phyloP scores from a whole-genome alignment of 345 rosid species.

The Acer campestre region DNA sequence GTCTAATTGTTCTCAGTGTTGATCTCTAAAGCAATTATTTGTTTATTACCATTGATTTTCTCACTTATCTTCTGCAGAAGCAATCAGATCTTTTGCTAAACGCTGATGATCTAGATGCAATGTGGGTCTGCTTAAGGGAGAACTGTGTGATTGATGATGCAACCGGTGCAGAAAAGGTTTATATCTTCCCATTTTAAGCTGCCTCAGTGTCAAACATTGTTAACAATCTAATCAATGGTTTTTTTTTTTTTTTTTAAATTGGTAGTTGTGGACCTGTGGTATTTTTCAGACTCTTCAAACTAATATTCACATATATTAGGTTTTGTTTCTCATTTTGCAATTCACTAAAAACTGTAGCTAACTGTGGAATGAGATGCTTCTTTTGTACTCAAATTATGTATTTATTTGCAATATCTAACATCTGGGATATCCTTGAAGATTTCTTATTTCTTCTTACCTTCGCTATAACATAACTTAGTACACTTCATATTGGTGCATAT shows the following conservation, averaged over 20 bases:
- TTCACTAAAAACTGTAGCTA: background rate
- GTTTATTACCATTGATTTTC: slow-evolving; percentile 6
- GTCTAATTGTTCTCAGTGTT: background rate
- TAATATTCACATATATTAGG: background rate
- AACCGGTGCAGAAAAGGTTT: slow-evolving; percentile 98
- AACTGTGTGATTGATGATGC: slow-evolving; percentile 99
- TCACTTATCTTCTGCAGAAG: slow-evolving; percentile 60
- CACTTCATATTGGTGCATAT: background rate
- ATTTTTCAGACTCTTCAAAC: background rate
- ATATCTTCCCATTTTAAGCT: background rate
- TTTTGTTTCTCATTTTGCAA: background rate
- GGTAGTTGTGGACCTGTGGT: background rate
- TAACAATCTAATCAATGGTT: background rate
- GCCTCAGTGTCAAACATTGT: background rate
- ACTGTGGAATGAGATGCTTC: too few species aligned
- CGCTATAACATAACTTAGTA: background rate
- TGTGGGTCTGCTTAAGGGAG: slow-evolving; percentile 99
- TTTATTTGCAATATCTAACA: background rate
- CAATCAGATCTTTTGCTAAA: slow-evolving; percentile 95
- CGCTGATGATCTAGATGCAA: slow-evolving; percentile 96
- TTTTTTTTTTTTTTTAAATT: background rate
- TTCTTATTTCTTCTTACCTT: background rate
- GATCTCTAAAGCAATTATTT: background rate
- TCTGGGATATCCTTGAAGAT: background rate
- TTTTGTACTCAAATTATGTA: too few species aligned